Evolutionary conservation across 352 stramenopile genomes (phyloP), one percentile per base, ranked within the genome.

Genomic region (Phytophthora citrophthora): DNA sequence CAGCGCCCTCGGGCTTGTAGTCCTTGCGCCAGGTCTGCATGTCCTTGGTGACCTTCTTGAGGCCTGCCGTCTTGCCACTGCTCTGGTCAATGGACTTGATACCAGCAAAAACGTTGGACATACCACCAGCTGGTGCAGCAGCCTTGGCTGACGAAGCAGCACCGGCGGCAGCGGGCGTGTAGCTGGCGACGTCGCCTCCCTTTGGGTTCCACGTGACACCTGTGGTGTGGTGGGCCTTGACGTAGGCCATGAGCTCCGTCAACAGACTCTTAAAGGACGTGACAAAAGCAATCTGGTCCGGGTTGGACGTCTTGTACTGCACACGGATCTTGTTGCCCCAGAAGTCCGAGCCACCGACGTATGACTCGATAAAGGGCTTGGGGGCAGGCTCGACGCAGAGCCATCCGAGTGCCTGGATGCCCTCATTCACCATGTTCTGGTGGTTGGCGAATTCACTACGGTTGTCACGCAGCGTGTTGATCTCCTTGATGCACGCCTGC

Each of bases 311-410:
- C 67, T 98, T 98, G 81, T 91, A 98, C 70, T 98, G 89, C 73
- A 98, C 97, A 49, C 97, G 84, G 74, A 99, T 98, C 72, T 98
- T 98, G 81, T 99, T 99, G 44, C 93, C 93, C 93, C 96, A 99
- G 77, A 98, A 99, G 70, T 99, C 96, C 39, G 86, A 94, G 44
- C 89, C 94, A 40, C 92, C 96, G 56, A 99, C 81, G 61, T 96
- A 98, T 63, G 93, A 97, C 64, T 99, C 96, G 53, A 99, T 96
- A 76, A 98, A 98, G 27, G 91, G 88, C 61, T 95, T 95, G 9
- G 97, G 97, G 0, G 91, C 85, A 2, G 88, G 89, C 68, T 95
- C 70, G 15, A 94, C 82, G 20, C 74, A 90, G 53, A 95, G 61
- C 87, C 87, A 95, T 41, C 85, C 83, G 26, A 95, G 83, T 43